These are phyloP conservation scores for Boechera retrofracta DNA, from an alignment of 345 rosid genomes.

Conservation along the genomic window DNA sequence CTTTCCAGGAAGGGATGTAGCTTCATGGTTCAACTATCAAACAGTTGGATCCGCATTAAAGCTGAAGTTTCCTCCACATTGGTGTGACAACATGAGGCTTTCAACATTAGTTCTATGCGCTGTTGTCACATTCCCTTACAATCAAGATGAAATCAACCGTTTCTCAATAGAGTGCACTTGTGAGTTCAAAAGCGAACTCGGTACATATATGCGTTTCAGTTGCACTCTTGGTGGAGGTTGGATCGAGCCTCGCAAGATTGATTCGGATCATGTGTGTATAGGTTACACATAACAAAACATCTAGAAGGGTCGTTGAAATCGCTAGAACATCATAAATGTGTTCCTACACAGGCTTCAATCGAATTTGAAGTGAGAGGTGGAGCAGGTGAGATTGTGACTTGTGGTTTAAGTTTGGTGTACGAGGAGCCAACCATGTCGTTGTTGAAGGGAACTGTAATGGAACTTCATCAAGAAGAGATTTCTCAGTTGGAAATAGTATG, in stretches of 20 bases:
- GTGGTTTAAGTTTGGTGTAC: slow-evolving; percentile 37
- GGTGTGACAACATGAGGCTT: slow-evolving; percentile 37
- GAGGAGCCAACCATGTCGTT: slow-evolving; percentile 34
- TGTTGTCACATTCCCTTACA: slow-evolving; percentile 17
- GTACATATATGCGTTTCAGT: slow-evolving; percentile 6
- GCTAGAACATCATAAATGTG: slow-evolving; percentile 7
- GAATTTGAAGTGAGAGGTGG: slow-evolving; percentile 26
- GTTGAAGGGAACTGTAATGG: slow-evolving; percentile 13
- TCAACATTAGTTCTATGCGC: slow-evolving; percentile 31
- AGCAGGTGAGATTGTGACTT: slow-evolving; percentile 32
- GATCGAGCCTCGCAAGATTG: slow-evolving; percentile 30
- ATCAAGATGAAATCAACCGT: background rate
- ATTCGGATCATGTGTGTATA: slow-evolving; percentile 39
- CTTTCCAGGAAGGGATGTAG: slow-evolving; percentile 39
- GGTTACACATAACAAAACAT: slow-evolving; percentile 33
- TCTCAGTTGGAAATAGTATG: background rate
- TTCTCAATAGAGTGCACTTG: slow-evolving; percentile 33
- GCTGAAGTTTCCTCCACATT: slow-evolving; percentile 16
- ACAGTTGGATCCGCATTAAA: background rate
- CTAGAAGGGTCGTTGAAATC: background rate
- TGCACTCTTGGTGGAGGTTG: slow-evolving; percentile 31
- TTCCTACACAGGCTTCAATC: slow-evolving; percentile 35
- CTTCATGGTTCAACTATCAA: slow-evolving; percentile 38
- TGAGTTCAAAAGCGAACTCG: slow-evolving; percentile 22
- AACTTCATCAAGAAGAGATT: background rate